phyloP scores from a whole-genome alignment of 208 protist species.

The Trypanosoma avium region DNA sequence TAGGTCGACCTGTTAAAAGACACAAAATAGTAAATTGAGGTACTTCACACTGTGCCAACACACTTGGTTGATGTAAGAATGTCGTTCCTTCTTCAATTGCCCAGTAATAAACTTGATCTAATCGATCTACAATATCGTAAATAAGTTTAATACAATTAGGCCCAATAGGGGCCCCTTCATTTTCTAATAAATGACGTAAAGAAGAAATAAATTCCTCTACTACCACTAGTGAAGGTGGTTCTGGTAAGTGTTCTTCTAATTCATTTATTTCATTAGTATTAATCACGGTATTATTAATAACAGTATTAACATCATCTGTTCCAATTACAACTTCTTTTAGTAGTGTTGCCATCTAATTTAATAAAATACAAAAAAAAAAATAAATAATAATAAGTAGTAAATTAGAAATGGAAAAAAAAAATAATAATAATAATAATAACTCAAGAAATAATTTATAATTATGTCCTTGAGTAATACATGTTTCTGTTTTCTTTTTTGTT shows the following conservation, averaged over 20 bases:
- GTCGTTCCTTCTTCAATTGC: slow-evolving; percentile 62
- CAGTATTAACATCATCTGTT: slow-evolving; percentile 35
- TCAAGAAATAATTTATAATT: background rate
- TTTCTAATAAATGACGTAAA: slow-evolving; percentile 17
- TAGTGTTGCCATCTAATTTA: background rate
- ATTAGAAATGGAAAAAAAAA: background rate
- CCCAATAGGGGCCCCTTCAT: slow-evolving; percentile 21
- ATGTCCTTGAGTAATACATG: background rate
- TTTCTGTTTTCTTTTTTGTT: too few relatives aligned
- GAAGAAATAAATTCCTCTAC: slow-evolving; percentile 14
- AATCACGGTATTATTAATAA: slow-evolving; percentile 20
- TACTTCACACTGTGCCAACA: slow-evolving; percentile 52
- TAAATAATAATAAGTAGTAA: background rate
- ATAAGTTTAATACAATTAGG: slow-evolving; percentile 37
- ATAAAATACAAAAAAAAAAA: slow-evolving; percentile 2
- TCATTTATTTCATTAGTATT: background rate
- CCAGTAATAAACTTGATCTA: slow-evolving; percentile 74
- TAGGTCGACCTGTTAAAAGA: slow-evolving; percentile 40
- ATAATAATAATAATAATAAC: background rate
- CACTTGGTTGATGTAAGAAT: slow-evolving; percentile 49
- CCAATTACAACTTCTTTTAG: slow-evolving; percentile 43
- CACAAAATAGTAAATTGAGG: slow-evolving; percentile 53
- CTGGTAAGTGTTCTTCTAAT: slow-evolving; percentile 5
- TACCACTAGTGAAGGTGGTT: slow-evolving; percentile 8
- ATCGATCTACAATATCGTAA: slow-evolving; percentile 33